Percentiles rank a stretch among this genome's conserved stretches.
Evolutionary conservation across 2,329 filamentous ascomycete species (phyloP).

Genomic region (Spiromastix sp.): DNA sequence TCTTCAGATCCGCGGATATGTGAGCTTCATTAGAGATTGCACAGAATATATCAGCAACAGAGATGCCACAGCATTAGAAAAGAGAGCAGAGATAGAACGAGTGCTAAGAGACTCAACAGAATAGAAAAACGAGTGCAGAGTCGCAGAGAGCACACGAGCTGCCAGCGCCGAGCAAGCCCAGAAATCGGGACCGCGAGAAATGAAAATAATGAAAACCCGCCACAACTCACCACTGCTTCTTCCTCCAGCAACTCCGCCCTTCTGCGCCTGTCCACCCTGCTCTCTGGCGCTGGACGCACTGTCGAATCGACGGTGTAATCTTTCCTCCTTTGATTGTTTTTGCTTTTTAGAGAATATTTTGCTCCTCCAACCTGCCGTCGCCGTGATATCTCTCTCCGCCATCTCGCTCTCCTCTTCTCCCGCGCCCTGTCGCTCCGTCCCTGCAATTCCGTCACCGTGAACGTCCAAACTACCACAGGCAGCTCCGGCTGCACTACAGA

Average conservation of each 20-base stretch:
- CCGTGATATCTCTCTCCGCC: conserved; percentile 7
- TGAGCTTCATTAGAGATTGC: too few relatives aligned
- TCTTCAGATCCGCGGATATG: too few relatives aligned
- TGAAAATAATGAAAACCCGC: neutral
- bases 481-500: conserved; percentile 25
- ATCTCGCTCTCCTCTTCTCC: conserved; percentile 4
- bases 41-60: too few relatives aligned
- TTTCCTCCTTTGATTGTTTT: neutral
- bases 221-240: neutral
- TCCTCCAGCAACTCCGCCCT: neutral
- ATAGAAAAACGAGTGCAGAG: too few relatives aligned
- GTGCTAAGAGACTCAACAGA: too few relatives aligned
- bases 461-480: conserved; percentile 9
- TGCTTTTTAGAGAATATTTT: too few relatives aligned
- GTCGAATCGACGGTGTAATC: too few relatives aligned
- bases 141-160: too few relatives aligned
- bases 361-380: conserved; percentile 5
- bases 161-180: neutral
- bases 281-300: neutral
- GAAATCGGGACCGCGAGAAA: neutral
- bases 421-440: conserved; percentile 6
- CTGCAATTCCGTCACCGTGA: conserved; percentile 6
- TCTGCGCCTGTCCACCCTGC: neutral
- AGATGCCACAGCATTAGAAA: too few relatives aligned
- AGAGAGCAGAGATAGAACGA: too few relatives aligned